Evolutionary conservation across 2,329 filamentous ascomycete genomes (phyloP).

Genomic region (Leptographium flavum): DNA sequence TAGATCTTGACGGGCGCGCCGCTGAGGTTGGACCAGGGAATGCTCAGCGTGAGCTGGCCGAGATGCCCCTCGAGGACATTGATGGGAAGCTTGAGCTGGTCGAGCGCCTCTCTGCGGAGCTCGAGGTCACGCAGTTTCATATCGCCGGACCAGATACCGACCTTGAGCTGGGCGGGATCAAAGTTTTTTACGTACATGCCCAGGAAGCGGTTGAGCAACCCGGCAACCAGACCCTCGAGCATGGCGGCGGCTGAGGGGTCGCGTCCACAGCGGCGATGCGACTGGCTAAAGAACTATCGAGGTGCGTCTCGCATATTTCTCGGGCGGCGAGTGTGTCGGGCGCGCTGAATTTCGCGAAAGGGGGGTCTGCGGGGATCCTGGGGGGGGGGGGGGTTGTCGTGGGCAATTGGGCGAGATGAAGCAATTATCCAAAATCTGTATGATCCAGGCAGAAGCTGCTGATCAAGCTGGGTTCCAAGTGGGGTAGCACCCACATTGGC

Average conservation of each 20-base stretch:
- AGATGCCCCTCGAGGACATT: constrained; percentile 95
- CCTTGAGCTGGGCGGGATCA: constrained; percentile 92
- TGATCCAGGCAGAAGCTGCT: neutral
- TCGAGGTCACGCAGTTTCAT: constrained; percentile 90
- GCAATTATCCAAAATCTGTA: too few species aligned
- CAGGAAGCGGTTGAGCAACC: constrained; percentile 95
- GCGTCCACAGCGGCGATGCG: neutral
- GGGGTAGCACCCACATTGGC: too few species aligned
- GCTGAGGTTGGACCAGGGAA: constrained; percentile 94
- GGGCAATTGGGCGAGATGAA: too few species aligned
- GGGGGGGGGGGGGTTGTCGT: too few species aligned
- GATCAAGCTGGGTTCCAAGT: too few species aligned
- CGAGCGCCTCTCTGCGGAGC: constrained; percentile 83
- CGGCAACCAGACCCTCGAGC: constrained; percentile 94
- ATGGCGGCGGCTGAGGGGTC: constrained; percentile 42
- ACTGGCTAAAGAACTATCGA: neutral
- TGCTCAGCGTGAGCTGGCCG: constrained; percentile 77
- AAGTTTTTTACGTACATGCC: constrained; percentile 99
- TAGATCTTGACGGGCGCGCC: constrained; percentile 89
- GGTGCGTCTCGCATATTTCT: neutral
- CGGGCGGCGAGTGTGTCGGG: too few species aligned
- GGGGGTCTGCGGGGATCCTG: too few species aligned
- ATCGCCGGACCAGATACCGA: constrained; percentile 97
- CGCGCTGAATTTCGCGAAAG: too few species aligned
- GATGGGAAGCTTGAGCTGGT: constrained; percentile 90